phyloP scores from a whole-genome alignment of 495 filamentous ascomycete genomes.

The Aspergillus bertholletiae region DNA sequence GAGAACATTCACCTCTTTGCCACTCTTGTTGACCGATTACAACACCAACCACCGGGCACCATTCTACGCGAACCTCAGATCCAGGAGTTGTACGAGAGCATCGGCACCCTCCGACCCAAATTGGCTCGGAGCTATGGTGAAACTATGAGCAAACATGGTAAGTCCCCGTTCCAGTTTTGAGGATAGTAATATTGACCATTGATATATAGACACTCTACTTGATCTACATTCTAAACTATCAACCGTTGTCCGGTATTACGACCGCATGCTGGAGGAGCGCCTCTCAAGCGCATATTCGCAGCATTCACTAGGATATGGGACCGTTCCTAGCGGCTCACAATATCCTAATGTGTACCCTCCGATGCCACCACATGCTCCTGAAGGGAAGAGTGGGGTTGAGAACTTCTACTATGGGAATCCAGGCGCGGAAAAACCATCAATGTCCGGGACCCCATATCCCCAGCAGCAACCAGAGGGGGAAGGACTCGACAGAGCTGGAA shows the following conservation, averaged over 20 bases:
- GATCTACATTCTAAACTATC: conserved; percentile 94
- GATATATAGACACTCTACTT: conserved; percentile 69
- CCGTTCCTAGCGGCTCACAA: conserved; percentile 47
- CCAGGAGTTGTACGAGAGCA: conserved; percentile 96
- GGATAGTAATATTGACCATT: conserved; percentile 21
- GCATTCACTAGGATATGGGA: conserved; percentile 53
- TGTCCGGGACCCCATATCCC: conserved; percentile 39
- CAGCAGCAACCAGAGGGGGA: conserved; percentile 32
- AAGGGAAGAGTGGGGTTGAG: conserved; percentile 57
- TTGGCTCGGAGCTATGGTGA: conserved; percentile 95
- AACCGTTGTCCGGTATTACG: conserved; percentile 97
- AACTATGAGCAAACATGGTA: conserved; percentile 99
- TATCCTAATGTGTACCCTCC: conserved; percentile 64
- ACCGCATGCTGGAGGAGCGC: conserved; percentile 94
- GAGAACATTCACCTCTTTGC: conserved; percentile 98
- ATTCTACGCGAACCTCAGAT: conserved; percentile 95
- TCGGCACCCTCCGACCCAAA: conserved; percentile 87
- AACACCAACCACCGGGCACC: conserved; percentile 92
- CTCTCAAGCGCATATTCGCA: conserved; percentile 90
- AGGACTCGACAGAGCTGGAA: conserved; percentile 13
- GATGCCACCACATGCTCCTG: conserved; percentile 50
- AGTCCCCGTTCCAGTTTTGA: conserved; percentile 21
- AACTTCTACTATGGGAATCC: conserved; percentile 75
- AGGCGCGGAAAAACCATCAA: conserved; percentile 41
- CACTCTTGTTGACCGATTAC: conserved; percentile 88